Conservation (phyloP, 495 filamentous ascomycete species). For the Penicillium salamii region DNA sequence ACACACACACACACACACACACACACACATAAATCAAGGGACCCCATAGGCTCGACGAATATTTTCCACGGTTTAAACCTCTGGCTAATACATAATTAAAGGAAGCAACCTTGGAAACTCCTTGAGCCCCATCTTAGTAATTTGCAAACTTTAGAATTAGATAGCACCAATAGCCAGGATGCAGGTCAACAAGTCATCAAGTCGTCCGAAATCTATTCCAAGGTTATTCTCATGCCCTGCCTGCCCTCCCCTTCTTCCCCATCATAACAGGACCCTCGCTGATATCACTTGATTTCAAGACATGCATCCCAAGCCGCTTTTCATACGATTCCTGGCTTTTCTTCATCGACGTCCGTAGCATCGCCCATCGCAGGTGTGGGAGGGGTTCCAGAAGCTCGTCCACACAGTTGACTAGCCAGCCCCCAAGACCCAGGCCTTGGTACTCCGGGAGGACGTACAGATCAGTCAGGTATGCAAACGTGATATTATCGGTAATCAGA, state of each 20-base stretch:
- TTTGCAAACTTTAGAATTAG: too few relatives aligned
- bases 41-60: too few relatives aligned
- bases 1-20: too few relatives aligned
- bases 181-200: too few relatives aligned
- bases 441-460: slow-evolving; percentile 58
- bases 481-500: slow-evolving; percentile 60
- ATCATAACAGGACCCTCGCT: slow-evolving; percentile 20
- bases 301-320: slow-evolving; percentile 44
- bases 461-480: slow-evolving; percentile 66
- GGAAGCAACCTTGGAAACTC: too few relatives aligned
- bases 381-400: slow-evolving; percentile 53
- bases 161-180: too few relatives aligned
- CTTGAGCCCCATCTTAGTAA: too few relatives aligned
- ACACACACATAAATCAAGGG: too few relatives aligned
- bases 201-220: too few relatives aligned
- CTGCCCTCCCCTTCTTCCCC: slow-evolving; percentile 15
- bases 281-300: slow-evolving; percentile 33
- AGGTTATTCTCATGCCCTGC: too few relatives aligned
- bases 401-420: slow-evolving; percentile 59
- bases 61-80: too few relatives aligned
- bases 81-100: too few relatives aligned
- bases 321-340: slow-evolving; percentile 45
- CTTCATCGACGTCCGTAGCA: slow-evolving; percentile 45
- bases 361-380: slow-evolving; percentile 53
- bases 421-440: slow-evolving; percentile 57